These are phyloP conservation scores for Bimuria novae-zelandiae DNA, from an alignment of 2,329 filamentous ascomycete genomes.

Conservation along the genomic window DNA sequence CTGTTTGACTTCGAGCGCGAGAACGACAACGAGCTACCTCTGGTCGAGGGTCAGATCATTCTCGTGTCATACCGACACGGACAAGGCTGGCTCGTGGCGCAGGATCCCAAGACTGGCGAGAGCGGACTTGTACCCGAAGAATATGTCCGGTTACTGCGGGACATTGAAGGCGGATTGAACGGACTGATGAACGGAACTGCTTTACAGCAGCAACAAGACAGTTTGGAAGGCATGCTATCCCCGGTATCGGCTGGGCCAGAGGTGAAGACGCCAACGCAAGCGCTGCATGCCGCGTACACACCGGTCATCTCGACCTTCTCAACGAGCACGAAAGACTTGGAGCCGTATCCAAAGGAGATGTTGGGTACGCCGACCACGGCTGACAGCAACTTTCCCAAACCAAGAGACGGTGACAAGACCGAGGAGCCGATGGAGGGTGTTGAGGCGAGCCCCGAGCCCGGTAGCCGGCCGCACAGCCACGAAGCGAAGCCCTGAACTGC, in stretches of 20 bases:
- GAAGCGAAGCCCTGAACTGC: conserved; percentile 17
- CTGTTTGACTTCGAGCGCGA: conserved; percentile 94
- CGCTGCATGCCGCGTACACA: conserved; percentile 44
- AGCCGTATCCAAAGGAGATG: conserved; percentile 51
- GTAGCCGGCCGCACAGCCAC: conserved; percentile 16
- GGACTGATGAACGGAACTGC: conserved; percentile 45
- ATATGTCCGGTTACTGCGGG: conserved; percentile 87
- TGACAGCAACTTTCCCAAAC: conserved; percentile 25
- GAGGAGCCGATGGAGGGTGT: conserved; percentile 29
- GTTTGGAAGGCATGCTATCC: conserved; percentile 35
- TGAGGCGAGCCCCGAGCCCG: conserved; percentile 25
- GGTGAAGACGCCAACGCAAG: conserved; percentile 47
- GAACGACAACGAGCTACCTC: conserved; percentile 92
- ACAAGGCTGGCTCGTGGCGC: conserved; percentile 95
- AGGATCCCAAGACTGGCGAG: conserved; percentile 92
- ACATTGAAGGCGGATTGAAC: conserved; percentile 85
- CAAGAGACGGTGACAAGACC: conserved; percentile 21
- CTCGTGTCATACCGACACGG: conserved; percentile 95
- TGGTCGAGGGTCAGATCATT: conserved; percentile 94
- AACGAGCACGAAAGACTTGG: conserved; percentile 56
- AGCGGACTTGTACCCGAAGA: conserved; percentile 95
- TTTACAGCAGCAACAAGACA: conserved; percentile 26
- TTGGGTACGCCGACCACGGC: conserved; percentile 44
- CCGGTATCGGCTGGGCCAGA: conserved; percentile 42
- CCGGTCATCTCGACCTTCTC: conserved; percentile 58